Evolutionary conservation across 1,284 basidiomycete genomes (phyloP).

Genomic region (Gomphus sp.): DNA sequence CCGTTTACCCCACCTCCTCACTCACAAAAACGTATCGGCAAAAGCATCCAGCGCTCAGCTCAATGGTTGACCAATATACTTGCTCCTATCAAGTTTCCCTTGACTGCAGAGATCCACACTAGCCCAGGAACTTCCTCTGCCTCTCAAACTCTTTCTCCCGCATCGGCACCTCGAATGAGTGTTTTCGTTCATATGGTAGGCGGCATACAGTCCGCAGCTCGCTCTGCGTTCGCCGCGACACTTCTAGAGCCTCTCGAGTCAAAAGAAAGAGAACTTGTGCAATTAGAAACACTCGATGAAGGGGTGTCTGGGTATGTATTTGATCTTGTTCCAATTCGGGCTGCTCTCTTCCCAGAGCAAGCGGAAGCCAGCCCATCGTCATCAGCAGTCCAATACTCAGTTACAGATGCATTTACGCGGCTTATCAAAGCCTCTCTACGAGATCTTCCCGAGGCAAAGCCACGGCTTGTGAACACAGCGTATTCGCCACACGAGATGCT

Average conservation of each 20-base stretch:
- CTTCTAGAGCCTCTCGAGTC: constrained; percentile 48
- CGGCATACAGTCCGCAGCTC: constrained; percentile 41
- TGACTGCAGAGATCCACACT: constrained; percentile 6
- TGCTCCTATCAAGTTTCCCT: constrained; percentile 14
- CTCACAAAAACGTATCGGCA: constrained; percentile 65
- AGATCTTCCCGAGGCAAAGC: constrained; percentile 43
- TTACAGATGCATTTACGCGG: constrained; percentile 12
- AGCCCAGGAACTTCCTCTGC: constrained; percentile 5
- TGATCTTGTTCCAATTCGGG: constrained; percentile 52
- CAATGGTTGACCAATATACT: constrained; percentile 54
- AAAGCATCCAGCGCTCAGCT: constrained; percentile 58
- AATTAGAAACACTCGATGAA: constrained; percentile 47
- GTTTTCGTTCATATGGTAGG: constrained; percentile 65
- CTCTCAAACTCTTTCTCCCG: constrained; percentile 16
- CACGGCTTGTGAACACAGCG: constrained; percentile 49
- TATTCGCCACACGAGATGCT: constrained; percentile 68
- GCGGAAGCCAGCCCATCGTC: constrained; percentile 13
- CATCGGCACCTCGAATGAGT: constrained; percentile 18
- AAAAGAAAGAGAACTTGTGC: constrained; percentile 45
- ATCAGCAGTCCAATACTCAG: constrained; percentile 4
- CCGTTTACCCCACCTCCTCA: constrained; percentile 54
- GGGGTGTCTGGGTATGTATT: constrained; percentile 59
- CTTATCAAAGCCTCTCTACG: constrained; percentile 52
- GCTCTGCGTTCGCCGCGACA: constrained; percentile 51
- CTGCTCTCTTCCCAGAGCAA: constrained; percentile 19